Percentiles rank a stretch among this genome's conserved stretches.
These are phyloP conservation scores for Prunella vulgaris DNA, from an alignment of 257 asterid species.

Conservation along the genomic window DNA sequence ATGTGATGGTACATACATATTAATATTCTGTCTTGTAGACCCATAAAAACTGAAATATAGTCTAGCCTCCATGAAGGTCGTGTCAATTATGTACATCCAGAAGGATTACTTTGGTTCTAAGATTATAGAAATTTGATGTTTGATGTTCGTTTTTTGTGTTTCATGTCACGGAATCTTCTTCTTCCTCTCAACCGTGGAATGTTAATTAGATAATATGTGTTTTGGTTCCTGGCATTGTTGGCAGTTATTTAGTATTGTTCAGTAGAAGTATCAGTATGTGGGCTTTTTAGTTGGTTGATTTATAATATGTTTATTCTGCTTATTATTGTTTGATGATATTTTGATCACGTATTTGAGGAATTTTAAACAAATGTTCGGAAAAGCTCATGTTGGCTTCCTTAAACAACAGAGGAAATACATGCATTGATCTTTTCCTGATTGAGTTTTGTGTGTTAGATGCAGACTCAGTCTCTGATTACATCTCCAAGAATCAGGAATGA, in stretches of 20 bases:
- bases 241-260: slow-evolving; percentile 3
- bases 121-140: background rate
- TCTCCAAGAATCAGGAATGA: slow-evolving; percentile 22
- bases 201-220: background rate
- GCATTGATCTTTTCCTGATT: background rate
- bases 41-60: too few species aligned
- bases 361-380: background rate
- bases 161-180: background rate
- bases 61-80: background rate
- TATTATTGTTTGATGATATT: background rate
- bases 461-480: background rate
- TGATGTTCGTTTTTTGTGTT: background rate
- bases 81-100: background rate
- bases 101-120: background rate
- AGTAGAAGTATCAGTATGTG: background rate
- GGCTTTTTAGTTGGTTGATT: background rate
- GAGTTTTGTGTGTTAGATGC: background rate
- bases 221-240: background rate
- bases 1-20: too few species aligned
- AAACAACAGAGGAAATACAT: background rate
- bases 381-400: background rate
- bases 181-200: background rate
- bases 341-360: background rate
- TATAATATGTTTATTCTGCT: background rate
- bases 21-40: too few species aligned